Evolutionary conservation across 495 filamentous ascomycete genomes (phyloP).

Genomic region (Xylaria sp.): DNA sequence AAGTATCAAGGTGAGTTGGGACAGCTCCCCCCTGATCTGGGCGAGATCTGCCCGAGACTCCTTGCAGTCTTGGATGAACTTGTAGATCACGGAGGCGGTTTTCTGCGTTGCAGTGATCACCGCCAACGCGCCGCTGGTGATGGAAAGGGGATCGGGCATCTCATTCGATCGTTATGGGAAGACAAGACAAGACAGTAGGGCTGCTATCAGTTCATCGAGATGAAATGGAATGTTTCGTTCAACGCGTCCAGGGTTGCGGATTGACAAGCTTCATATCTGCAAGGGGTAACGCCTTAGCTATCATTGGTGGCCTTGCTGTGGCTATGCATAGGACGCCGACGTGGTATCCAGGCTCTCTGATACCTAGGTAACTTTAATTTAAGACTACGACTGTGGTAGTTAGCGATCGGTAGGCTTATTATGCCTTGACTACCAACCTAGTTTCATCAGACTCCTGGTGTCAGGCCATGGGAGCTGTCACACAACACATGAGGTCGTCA

Average conservation of each 20-base stretch:
- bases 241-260: neutral
- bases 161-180: neutral
- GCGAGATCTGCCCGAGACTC: slow-evolving; percentile 29
- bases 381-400: neutral
- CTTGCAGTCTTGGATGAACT: slow-evolving; percentile 30
- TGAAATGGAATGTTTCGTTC: neutral
- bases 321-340: neutral
- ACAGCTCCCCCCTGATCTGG: slow-evolving; percentile 26
- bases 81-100: slow-evolving; percentile 25
- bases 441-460: too few relatives aligned
- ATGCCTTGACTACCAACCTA: too few relatives aligned
- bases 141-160: slow-evolving; percentile 33
- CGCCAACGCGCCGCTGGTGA: slow-evolving; percentile 28
- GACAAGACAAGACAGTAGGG: neutral
- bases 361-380: too few relatives aligned
- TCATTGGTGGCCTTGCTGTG: slow-evolving; percentile 1
- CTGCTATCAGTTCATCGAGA: neutral
- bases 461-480: neutral
- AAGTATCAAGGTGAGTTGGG: slow-evolving; percentile 28
- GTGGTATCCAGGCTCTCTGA: neutral
- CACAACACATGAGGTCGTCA: neutral
- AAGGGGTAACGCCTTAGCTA: neutral
- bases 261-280: neutral
- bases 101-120: slow-evolving; percentile 20
- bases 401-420: too few relatives aligned